phyloP scores from a whole-genome alignment of 2,329 filamentous ascomycete genomes.

The Coleophoma eucalyptorum region DNA sequence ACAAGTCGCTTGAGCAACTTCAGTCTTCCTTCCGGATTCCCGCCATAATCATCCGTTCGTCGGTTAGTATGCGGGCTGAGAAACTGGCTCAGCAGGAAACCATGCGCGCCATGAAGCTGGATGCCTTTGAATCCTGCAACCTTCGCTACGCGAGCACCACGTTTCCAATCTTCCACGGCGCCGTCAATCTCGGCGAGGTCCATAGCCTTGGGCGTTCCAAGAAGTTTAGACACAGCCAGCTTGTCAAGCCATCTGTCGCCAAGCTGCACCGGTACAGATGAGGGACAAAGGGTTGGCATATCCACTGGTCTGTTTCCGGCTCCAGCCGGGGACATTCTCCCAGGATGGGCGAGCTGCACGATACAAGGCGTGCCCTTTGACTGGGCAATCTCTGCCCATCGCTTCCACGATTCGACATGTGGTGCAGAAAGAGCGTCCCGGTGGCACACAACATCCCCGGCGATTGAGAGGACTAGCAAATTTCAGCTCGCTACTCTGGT shows the following conservation, averaged over 20 bases:
- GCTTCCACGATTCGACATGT: constrained; percentile 25
- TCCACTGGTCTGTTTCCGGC: constrained; percentile 32
- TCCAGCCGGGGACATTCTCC: constrained; percentile 35
- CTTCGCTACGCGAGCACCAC: constrained; percentile 39
- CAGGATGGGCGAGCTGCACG: constrained; percentile 40
- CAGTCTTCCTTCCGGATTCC: constrained; percentile 19
- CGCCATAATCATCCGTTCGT: constrained; percentile 53
- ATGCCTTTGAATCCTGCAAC: constrained; percentile 46
- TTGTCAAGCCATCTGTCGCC: constrained; percentile 32
- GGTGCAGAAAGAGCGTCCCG: constrained; percentile 16
- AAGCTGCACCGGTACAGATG: constrained; percentile 35
- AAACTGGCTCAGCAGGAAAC: constrained; percentile 55
- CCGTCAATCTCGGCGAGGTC: constrained; percentile 6
- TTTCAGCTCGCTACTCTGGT: not conserved
- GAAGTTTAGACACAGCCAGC: constrained; percentile 7
- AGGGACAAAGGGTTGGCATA: constrained; percentile 30
- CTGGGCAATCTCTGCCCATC: constrained; percentile 30
- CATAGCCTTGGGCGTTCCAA: constrained; percentile 8
- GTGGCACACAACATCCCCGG: no score
- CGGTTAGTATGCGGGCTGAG: constrained; percentile 45
- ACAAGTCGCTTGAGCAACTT: constrained; percentile 8
- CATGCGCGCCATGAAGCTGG: constrained; percentile 51
- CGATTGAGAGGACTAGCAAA: constrained; percentile 10
- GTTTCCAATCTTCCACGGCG: constrained; percentile 6
- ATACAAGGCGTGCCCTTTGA: constrained; percentile 35